These are phyloP conservation scores for Zoysia japonica DNA, from an alignment of 176 grass and related monocot genomes.

Conservation along the genomic window DNA sequence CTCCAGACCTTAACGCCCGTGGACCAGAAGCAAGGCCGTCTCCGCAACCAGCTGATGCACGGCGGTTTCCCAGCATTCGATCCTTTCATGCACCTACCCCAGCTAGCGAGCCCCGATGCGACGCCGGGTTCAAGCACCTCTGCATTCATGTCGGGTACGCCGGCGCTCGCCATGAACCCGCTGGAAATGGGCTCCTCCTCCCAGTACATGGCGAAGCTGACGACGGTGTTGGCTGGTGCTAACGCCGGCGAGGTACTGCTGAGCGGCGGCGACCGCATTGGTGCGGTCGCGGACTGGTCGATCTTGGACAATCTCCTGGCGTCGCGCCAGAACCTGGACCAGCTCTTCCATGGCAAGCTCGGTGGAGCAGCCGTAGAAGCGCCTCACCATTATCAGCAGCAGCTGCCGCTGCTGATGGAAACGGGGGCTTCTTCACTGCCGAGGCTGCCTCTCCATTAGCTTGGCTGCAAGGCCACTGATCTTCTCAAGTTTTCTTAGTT, in stretches of 20 bases:
- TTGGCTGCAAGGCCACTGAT: constrained; percentile 44
- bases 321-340: constrained; percentile 78
- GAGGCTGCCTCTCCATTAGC: constrained; percentile 63
- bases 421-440: constrained; percentile 55
- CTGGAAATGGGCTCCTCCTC: constrained; percentile 47
- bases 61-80: constrained; percentile 49
- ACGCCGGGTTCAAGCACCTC: not conserved
- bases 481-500: constrained; percentile 64
- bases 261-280: constrained; percentile 22
- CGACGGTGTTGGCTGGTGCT: constrained; percentile 22
- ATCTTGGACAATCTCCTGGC: constrained; percentile 88
- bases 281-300: constrained; percentile 62
- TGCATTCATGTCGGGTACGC: constrained; percentile 14
- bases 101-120: constrained; percentile 57
- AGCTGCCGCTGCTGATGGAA: constrained; percentile 42
- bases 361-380: not conserved
- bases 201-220: constrained; percentile 55
- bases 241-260: constrained; percentile 1
- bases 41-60: constrained; percentile 32
- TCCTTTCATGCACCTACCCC: constrained; percentile 66
- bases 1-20: constrained; percentile 35
- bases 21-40: constrained; percentile 60
- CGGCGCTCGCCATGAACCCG: constrained; percentile 37
- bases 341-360: constrained; percentile 65
- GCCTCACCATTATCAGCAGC: constrained; percentile 31